phyloP scores from a whole-genome alignment of 2,329 filamentous ascomycete species.

The Colletotrichum somersetense region DNA sequence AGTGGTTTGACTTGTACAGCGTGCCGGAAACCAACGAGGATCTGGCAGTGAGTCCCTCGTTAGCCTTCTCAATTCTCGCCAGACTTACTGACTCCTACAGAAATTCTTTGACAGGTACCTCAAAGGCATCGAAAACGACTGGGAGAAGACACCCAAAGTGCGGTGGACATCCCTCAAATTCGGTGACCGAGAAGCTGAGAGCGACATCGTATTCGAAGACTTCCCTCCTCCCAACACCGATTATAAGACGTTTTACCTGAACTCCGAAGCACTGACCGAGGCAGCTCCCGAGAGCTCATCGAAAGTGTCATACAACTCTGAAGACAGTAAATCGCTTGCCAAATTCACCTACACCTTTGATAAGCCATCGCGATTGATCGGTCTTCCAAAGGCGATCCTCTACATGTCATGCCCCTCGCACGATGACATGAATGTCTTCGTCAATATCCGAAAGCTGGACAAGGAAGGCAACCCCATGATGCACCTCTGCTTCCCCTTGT shows the following conservation, averaged over 20 bases:
- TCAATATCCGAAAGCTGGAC: slow-evolving; percentile 59
- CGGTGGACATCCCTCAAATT: slow-evolving; percentile 57
- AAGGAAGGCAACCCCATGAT: slow-evolving; percentile 56
- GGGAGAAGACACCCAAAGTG: slow-evolving; percentile 60
- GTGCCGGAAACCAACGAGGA: slow-evolving; percentile 51
- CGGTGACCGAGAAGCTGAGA: slow-evolving; percentile 49
- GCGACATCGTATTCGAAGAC: slow-evolving; percentile 50
- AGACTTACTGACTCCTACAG: neutral
- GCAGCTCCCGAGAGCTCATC: slow-evolving; percentile 6
- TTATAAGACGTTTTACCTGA: slow-evolving; percentile 51
- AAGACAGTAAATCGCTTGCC: slow-evolving; percentile 44
- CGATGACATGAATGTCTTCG: slow-evolving; percentile 60
- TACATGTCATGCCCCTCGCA: slow-evolving; percentile 57
- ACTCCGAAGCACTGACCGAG: slow-evolving; percentile 30
- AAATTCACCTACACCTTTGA: slow-evolving; percentile 57
- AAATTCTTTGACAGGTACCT: slow-evolving; percentile 56
- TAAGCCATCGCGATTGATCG: slow-evolving; percentile 55
- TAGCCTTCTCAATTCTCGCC: fast-evolving
- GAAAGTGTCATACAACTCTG: slow-evolving; percentile 50
- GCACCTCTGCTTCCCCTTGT: slow-evolving; percentile 58
- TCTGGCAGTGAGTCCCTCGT: slow-evolving; percentile 44
- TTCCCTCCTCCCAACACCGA: slow-evolving; percentile 52
- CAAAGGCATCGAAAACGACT: slow-evolving; percentile 57
- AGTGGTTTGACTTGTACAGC: slow-evolving; percentile 60
- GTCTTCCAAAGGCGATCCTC: slow-evolving; percentile 60